Percentiles rank a stretch among this genome's conserved stretches.
Evolutionary conservation across 2,329 filamentous ascomycete genomes (phyloP).

Genomic region (Sporothrix mexicana): DNA sequence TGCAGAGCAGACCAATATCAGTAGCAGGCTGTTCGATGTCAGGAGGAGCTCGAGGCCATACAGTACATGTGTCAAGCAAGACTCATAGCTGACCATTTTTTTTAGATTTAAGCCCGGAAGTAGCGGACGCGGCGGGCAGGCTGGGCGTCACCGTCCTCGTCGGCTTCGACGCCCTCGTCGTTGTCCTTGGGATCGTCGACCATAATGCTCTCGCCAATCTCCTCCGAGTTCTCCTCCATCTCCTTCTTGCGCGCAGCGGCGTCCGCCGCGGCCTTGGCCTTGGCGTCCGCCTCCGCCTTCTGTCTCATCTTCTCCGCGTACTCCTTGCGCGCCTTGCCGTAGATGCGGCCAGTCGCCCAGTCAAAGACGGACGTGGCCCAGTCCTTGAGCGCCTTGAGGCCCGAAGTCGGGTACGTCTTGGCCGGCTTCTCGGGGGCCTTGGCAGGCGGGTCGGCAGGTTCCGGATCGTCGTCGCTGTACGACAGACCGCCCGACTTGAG

Average conservation of each 20-base stretch:
- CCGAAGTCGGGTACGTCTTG: background rate
- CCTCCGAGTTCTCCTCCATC: background rate
- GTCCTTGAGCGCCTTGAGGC: background rate
- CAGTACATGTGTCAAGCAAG: background rate
- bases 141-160: background rate
- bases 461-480: no score
- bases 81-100: background rate
- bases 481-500: background rate
- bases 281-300: background rate
- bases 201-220: background rate
- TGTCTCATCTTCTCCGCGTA: background rate
- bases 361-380: background rate
- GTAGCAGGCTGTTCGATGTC: no score
- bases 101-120: conserved; percentile 10
- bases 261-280: background rate
- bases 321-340: background rate
- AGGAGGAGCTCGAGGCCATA: no score
- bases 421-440: background rate
- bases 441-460: background rate
- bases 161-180: background rate
- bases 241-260: background rate
- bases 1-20: no score
- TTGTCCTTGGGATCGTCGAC: background rate
- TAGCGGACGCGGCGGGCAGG: background rate
- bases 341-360: background rate